Evolutionary conservation across 352 stramenopile species (phyloP).

Genomic region (Plasmopara muralis): DNA sequence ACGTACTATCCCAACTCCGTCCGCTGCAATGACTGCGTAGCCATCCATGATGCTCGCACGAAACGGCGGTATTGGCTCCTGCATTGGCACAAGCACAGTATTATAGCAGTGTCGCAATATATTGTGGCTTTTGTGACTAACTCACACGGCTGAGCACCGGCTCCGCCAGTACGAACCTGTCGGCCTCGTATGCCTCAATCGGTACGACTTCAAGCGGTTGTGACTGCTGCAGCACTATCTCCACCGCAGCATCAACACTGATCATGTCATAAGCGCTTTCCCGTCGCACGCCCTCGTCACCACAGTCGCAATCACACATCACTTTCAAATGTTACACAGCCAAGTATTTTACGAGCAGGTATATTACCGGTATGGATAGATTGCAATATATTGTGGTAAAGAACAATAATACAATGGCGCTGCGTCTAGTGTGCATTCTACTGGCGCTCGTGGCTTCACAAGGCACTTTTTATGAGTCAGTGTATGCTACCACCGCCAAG

Average conservation of each 20-base stretch:
- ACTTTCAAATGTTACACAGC: slow-evolving; percentile 3
- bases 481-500: slow-evolving; percentile 16
- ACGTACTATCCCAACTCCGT: slow-evolving; percentile 61
- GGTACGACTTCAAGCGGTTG: slow-evolving; percentile 30
- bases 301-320: slow-evolving; percentile 49
- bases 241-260: slow-evolving; percentile 45
- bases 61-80: slow-evolving; percentile 91
- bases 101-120: neutral
- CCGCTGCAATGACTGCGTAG: slow-evolving; percentile 89
- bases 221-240: slow-evolving; percentile 41
- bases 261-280: slow-evolving; percentile 80
- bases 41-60: slow-evolving; percentile 98
- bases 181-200: slow-evolving; percentile 31
- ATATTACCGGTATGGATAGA: neutral
- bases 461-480: slow-evolving; percentile 4
- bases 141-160: slow-evolving; percentile 34
- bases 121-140: neutral
- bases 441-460: slow-evolving; percentile 19
- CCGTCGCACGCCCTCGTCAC: slow-evolving; percentile 39
- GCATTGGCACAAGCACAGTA: neutral
- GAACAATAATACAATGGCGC: slow-evolving; percentile 7
- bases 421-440: slow-evolving; percentile 4
- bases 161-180: slow-evolving; percentile 49
- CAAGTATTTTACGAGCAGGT: too few species aligned
- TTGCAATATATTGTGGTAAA: neutral